phyloP scores from a whole-genome alignment of 192 early-diverging fungal genomes.

The Coemansia erecta region DNA sequence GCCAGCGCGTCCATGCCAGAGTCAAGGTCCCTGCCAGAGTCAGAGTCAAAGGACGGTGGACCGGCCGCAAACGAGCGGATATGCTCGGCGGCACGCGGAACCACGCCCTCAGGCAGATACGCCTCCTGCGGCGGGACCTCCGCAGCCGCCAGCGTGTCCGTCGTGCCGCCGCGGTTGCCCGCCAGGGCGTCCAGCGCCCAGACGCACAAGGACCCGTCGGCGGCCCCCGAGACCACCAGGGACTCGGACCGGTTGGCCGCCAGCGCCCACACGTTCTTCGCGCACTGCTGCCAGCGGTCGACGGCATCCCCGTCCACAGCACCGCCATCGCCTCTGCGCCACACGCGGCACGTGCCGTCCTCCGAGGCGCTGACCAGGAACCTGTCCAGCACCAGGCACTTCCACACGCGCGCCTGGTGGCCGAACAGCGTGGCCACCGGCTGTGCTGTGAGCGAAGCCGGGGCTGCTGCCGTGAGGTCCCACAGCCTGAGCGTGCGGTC shows the following conservation, averaged over 20 bases:
- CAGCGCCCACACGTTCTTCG: conserved; percentile 80
- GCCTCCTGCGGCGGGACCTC: conserved; percentile 12
- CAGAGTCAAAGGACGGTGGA: background rate
- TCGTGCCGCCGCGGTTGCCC: conserved; percentile 13
- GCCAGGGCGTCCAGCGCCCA: conserved; percentile 56
- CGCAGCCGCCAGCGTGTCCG: conserved; percentile 21
- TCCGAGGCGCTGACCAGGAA: conserved; percentile 70
- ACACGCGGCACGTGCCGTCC: conserved; percentile 79
- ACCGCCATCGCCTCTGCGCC: conserved; percentile 47
- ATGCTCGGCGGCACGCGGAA: conserved; percentile 18
- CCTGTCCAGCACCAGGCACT: conserved; percentile 59
- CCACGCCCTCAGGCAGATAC: conserved; percentile 14
- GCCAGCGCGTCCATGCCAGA: background rate
- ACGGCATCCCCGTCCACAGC: background rate
- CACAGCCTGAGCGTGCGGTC: conserved; percentile 82
- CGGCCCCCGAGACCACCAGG: conserved; percentile 72
- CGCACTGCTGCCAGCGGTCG: conserved; percentile 53
- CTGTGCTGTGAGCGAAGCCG: too few species aligned
- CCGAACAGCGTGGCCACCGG: conserved; percentile 57
- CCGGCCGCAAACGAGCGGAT: conserved; percentile 55
- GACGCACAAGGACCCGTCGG: conserved; percentile 74
- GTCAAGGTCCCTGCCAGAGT: conserved; percentile 13
- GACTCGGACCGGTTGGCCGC: conserved; percentile 57
- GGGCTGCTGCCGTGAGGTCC: conserved; percentile 13
- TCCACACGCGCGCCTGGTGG: conserved; percentile 80